Base-by-base conservation (phyloP, 768 basidiomycete species). In the Panellus pusillus region DNA sequence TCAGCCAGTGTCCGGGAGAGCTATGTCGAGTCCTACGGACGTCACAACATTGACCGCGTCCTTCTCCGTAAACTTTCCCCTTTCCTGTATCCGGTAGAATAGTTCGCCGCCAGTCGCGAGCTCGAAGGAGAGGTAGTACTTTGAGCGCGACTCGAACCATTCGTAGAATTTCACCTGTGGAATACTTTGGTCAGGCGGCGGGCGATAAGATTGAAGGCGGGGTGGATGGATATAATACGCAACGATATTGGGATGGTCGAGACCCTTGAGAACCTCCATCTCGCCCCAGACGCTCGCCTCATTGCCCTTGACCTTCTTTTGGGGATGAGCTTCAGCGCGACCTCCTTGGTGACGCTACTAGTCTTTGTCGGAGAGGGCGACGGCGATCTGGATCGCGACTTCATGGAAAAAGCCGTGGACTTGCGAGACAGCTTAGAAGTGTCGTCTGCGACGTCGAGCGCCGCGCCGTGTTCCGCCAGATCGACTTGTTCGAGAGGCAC, bases 231-330 rank as follows among this genome's bases (percentile, higher is more conserved):
- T 9, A 32, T 38, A 32, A 52, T 31, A 75, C 83, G 63, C 51
- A 24, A 94, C 94, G 60, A 98, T 91, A 64, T 98, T 95, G 0
- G 89, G 85, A 67, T 98, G 95, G 65, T 95, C 82, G 45, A 98
- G 72, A 0, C 89, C 93, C 65, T 87, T 87, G 54, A 99, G 69
- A 0, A 98, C 90, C 46, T 92, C 84, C 87, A 98, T 96, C 73
- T 99, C 97, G 7, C 84, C 81, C 84, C 91, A 93, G 0, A 98
- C 93, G 47, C 82, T 84, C 40, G 75, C 80, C 66, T 95, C 92
- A 63, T 95, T 92, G 9, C 91, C 90, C 68, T 93, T 93, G 49
- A 97, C 92, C 63, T 91, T 91, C 73, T 96, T 95, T 98, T 98
- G 6, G 89, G 79, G 52, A 99, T 97, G 54, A 95, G 81, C 73